Evolutionary conservation across 148 eudicot species (phyloP), one percentile per base, ranked within the genome.

Genomic region (Persicaria tinctoria): DNA sequence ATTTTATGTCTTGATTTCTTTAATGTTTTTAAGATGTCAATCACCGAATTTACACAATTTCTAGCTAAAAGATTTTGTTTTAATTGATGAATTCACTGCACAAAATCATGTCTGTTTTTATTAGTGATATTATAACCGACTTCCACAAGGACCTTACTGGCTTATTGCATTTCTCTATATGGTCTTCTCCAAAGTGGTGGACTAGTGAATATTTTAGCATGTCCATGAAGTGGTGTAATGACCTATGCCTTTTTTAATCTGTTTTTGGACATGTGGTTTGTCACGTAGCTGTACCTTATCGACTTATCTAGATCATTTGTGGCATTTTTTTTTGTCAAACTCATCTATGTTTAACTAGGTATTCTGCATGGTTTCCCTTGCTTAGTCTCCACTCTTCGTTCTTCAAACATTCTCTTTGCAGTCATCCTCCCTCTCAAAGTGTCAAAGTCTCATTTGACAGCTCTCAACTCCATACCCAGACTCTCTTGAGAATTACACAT

Each of bases 401-500:
- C 63, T 18, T 8, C 11, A 17, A 57, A 57, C 10, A 57, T 7
- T 57, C 2, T 57, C 18, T 18, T 32, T 17, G 32, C 32, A 18
- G 27, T 57, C 63, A 57, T 57, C 63, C 20, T 2, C 11, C 32
- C 63, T 57, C 8, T 57, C 16, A 20, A 20, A 20, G 23, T 20
- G 23, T 20, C 23, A 20, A 57, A 57, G 3, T 16, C 68, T 9
- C 68, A n/a, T 63, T 32, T 63, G 46, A 32, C 69, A 63, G 68
- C 23, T 20, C 23, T 20, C 23, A 20, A 20, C 32, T 62, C n/a
- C n/a, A 27, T 6, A 8, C 23, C 12, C 12, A 32, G 32, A 63
- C 23, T 20, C 23, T 20, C 23, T 20, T 20, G 23, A 20, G 23
- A 20, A 20, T 20, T 20, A 20, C 23, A 20, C 23, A 20, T 93